phyloP scores from a whole-genome alignment of 306 rosid species.

The Dryas octopetala region DNA sequence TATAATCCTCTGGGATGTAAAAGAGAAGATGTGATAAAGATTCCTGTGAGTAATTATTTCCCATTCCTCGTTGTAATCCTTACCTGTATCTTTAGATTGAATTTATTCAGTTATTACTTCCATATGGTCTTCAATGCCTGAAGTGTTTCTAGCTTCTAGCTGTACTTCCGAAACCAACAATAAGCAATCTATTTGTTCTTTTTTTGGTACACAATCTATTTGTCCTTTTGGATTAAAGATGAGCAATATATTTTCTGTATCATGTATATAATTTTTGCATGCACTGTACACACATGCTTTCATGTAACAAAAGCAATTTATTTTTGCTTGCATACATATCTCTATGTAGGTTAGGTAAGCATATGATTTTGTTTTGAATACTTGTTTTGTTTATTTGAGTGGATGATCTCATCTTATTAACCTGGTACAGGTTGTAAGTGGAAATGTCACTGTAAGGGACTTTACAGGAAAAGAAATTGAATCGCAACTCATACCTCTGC shows the following conservation, averaged over 20 bases:
- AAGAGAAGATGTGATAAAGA: slow-evolving; percentile 71
- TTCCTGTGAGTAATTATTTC: slow-evolving; percentile 64
- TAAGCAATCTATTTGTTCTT: background rate
- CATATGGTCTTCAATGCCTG: background rate
- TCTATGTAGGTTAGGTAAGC: background rate
- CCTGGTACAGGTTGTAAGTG: slow-evolving; percentile 49
- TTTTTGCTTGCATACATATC: background rate
- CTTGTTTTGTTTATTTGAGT: background rate
- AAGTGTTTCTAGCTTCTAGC: background rate
- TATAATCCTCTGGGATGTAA: slow-evolving; percentile 88
- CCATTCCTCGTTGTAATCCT: background rate
- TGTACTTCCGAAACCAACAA: background rate
- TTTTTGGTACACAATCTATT: background rate
- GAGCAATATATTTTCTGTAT: background rate
- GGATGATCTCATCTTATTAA: background rate
- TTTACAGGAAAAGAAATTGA: slow-evolving; percentile 61
- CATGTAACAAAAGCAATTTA: no score
- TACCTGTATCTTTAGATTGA: slow-evolving; percentile 7
- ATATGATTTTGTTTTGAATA: background rate
- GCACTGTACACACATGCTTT: no score
- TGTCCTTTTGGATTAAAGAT: background rate
- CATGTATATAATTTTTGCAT: no score
- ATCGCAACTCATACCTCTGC: slow-evolving; percentile 74
- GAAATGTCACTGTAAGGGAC: slow-evolving; percentile 62
- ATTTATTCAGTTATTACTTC: background rate